Evolutionary conservation across 331 rosid species (phyloP), one percentile per base, ranked within the genome.

Genomic region (Quercus tomentella): DNA sequence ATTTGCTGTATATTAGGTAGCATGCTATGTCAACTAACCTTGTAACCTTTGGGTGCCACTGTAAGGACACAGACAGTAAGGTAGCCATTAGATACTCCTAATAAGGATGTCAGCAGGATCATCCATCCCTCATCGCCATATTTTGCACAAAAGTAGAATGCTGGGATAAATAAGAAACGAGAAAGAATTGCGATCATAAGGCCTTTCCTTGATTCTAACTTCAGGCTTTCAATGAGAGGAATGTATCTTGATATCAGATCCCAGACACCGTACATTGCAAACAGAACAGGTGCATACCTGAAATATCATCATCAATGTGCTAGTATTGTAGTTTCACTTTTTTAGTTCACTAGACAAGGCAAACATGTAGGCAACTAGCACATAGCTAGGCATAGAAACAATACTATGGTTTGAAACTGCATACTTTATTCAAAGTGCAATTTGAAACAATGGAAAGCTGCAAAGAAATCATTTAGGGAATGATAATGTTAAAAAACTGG

Each of bases 31-130:
- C 41, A 41, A 76, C 84, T 72, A 54, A 81, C 99, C 91, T 81
- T 91, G 86, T 90, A 93, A 45, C 97, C 94, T 80, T 83, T 90
- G 0, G 99, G 98, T 62, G 97, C 96, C 2, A 82, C 82, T 0
- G 93, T 93, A 72, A 93, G 87, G 37, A 91, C 88, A 84, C 97
- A 95, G 4, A 93, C 98, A 6, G 90, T 91, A 67, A 95, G 96
- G 78, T 95, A 86, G 57, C 98, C 98, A 78, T 93, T 93, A 83
- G 96, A 85, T 22, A 92, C 45, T 77, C 97, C 97, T 76, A 94
- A 82, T 74, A 89, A 67, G 7, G 98, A 92, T 21, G 82, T 84
- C 58, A 92, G 92, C 37, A 89, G 7, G 74, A 94, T 89, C 97
- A 92, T 88, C 94, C 97, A 92, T 54, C 97, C 97, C 20, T 91